Percentiles rank a stretch among this genome's conserved stretches.
phyloP scores from a whole-genome alignment of 2,329 filamentous ascomycete genomes.

The Xylariaceae sp. region DNA sequence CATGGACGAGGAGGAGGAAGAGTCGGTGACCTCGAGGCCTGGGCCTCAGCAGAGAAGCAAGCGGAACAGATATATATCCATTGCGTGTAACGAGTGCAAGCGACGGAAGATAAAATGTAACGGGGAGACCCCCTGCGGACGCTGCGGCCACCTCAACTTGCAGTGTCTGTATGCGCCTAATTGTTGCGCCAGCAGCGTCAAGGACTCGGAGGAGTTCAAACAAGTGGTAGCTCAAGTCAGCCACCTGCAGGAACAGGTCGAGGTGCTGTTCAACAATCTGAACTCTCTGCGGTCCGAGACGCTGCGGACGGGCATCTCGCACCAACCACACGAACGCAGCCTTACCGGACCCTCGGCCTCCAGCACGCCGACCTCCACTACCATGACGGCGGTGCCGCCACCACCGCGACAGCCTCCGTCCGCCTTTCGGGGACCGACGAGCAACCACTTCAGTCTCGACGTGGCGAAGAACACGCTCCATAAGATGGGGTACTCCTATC shows the following conservation, averaged over 20 bases:
- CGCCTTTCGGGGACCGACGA: slow-evolving; percentile 79
- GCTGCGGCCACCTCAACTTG: slow-evolving; percentile 63
- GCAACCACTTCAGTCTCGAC: slow-evolving; percentile 76
- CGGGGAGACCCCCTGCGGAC: slow-evolving; percentile 60
- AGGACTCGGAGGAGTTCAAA: slow-evolving; percentile 87
- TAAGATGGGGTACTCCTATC: slow-evolving; percentile 76
- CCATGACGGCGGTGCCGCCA: slow-evolving; percentile 40
- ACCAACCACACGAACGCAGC: slow-evolving; percentile 36
- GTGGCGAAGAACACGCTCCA: slow-evolving; percentile 82
- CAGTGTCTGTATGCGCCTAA: slow-evolving; percentile 62
- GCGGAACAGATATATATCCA: slow-evolving; percentile 58
- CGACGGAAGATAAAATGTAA: slow-evolving; percentile 73
- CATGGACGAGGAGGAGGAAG: slow-evolving; percentile 18
- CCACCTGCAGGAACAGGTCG: slow-evolving; percentile 77
- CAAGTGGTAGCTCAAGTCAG: slow-evolving; percentile 70
- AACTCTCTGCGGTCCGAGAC: slow-evolving; percentile 58
- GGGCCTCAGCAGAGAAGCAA: slow-evolving; percentile 47
- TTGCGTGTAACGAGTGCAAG: slow-evolving; percentile 66
- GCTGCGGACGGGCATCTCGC: slow-evolving; percentile 27
- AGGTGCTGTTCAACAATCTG: slow-evolving; percentile 67
- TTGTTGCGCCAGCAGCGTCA: slow-evolving; percentile 72
- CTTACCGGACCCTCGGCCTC: slow-evolving; percentile 34
- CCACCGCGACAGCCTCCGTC: slow-evolving; percentile 60
- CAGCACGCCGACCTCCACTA: slow-evolving; percentile 38
- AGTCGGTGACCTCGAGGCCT: slow-evolving; percentile 17